A percentile compares a stretch with the other conserved stretches of the same genome.
These are phyloP conservation scores for Protomyces lactucae-debilis DNA, from an alignment of 1,139 yeast species.

Conservation along the genomic window DNA sequence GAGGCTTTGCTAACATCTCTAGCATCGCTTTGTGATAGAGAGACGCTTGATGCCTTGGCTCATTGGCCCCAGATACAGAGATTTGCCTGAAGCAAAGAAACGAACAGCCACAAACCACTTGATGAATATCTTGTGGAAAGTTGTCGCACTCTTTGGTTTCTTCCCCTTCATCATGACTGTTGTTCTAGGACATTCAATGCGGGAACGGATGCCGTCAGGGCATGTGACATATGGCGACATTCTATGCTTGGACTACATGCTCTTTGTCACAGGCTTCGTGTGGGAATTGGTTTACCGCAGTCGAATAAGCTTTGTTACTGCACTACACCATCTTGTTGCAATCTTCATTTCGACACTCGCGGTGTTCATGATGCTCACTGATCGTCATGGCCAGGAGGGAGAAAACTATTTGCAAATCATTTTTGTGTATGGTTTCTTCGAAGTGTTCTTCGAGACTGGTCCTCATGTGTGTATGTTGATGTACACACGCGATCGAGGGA, in stretches of 20 bases:
- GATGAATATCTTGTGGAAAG: conserved; percentile 10
- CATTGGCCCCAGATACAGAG: background rate
- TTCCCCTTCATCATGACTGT: conserved; percentile 17
- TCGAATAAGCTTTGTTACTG: conserved; percentile 15
- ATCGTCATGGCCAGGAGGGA: conserved; percentile 11
- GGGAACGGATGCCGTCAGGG: conserved; percentile 3
- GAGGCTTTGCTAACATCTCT: background rate
- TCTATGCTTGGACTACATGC: conserved; percentile 7
- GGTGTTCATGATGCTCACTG: conserved; percentile 1
- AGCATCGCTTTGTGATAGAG: conserved; percentile 5
- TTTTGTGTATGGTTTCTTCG: conserved; percentile 8
- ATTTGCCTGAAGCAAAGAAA: conserved; percentile 1
- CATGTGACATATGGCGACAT: conserved; percentile 7
- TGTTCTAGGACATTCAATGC: background rate
- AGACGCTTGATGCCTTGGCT: conserved; percentile 3
- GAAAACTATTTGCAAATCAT: conserved; percentile 8
- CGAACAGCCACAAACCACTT: conserved; percentile 12
- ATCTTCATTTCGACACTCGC: conserved; percentile 6
- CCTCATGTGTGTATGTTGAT: conserved; percentile 8
- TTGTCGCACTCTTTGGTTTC: conserved; percentile 5
- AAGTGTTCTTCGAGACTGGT: conserved; percentile 12
- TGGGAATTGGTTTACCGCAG: conserved; percentile 8
- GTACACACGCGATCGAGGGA: conserved; percentile 1
- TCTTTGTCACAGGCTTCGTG: conserved; percentile 9
- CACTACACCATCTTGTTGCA: conserved; percentile 9